These are phyloP conservation scores for Corymbia maculata DNA, from an alignment of 345 rosid species.

Conservation along the genomic window DNA sequence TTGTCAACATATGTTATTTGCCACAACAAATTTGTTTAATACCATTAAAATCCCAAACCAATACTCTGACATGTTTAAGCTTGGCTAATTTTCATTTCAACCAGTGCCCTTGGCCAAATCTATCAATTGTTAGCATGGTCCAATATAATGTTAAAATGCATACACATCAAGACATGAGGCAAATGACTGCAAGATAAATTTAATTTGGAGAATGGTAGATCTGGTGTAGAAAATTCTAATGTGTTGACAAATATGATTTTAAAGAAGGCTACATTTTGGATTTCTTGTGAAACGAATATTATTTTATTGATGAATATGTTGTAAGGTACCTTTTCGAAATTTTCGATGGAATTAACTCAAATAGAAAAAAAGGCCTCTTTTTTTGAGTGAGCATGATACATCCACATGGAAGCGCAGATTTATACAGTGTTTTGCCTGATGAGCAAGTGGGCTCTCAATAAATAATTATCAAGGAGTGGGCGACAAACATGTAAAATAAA, in stretches of 20 bases:
- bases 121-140: background rate
- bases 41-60: background rate
- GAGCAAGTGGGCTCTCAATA: background rate
- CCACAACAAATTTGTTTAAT: background rate
- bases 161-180: rapidly evolving
- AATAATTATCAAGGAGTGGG: background rate
- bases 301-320: background rate
- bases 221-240: background rate
- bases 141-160: background rate
- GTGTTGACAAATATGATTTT: background rate
- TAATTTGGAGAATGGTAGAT: background rate
- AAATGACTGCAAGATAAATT: background rate
- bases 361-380: background rate
- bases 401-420: background rate
- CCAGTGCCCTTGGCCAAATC: background rate
- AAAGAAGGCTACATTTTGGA: rapidly evolving
- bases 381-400: background rate
- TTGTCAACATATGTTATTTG: background rate
- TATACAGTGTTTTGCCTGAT: background rate
- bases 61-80: background rate
- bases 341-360: background rate
- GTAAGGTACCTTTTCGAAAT: background rate
- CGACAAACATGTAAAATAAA: background rate
- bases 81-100: background rate
- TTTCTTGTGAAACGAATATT: background rate